These are phyloP conservation scores for Candolleomyces eurysporus DNA, from an alignment of 768 basidiomycete species.

Conservation along the genomic window DNA sequence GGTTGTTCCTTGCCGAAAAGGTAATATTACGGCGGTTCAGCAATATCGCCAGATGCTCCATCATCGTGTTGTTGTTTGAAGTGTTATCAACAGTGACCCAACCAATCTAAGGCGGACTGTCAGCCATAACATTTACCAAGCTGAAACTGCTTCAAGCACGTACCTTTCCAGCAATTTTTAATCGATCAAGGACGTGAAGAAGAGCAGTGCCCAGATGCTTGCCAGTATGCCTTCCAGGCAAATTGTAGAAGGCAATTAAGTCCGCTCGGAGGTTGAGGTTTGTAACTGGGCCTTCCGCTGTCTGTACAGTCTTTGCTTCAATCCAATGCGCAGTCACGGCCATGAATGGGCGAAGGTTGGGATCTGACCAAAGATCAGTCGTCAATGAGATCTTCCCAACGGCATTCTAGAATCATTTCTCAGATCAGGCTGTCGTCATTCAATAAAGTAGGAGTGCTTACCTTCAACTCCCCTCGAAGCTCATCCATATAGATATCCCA, in stretches of 20 bases:
- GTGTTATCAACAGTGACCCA: constrained; percentile 21
- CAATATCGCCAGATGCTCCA: constrained; percentile 9
- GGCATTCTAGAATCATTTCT: constrained; percentile 16
- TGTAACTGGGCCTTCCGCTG: constrained; percentile 13
- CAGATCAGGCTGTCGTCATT: no score
- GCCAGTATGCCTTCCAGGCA: constrained; percentile 30
- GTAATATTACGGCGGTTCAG: constrained; percentile 4
- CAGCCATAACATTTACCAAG: no score
- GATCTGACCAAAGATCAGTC: constrained; percentile 33
- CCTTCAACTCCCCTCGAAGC: constrained; percentile 22
- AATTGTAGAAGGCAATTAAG: constrained; percentile 28
- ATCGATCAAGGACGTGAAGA: constrained; percentile 8
- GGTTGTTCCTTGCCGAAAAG: constrained; percentile 8
- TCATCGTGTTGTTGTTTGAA: constrained; percentile 15
- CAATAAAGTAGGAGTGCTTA: constrained; percentile 2
- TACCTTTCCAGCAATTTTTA: neutral
- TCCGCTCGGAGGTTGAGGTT: constrained; percentile 19
- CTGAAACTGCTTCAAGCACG: neutral
- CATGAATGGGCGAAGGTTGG: constrained; percentile 23
- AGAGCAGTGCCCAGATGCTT: constrained; percentile 21
- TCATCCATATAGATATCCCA: constrained; percentile 19
- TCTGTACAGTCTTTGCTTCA: neutral
- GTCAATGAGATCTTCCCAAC: constrained; percentile 31
- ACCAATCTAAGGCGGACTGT: constrained; percentile 9
- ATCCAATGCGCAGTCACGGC: constrained; percentile 32